Conservation (phyloP, 148 eudicot genomes). For the Persicaria maculosa region DNA sequence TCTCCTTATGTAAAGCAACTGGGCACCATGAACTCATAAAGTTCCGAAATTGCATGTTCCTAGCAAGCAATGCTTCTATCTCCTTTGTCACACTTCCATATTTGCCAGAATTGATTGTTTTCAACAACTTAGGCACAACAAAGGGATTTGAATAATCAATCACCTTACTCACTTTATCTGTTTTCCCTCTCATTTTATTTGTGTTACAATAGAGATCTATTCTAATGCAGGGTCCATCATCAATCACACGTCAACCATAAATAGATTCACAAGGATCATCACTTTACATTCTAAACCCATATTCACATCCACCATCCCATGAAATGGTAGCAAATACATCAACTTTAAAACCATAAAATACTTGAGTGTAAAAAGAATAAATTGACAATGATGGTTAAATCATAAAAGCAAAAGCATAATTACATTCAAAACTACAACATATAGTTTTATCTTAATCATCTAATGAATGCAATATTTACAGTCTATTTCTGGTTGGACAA, state of each 20-base stretch:
- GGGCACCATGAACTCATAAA: conserved; percentile 20
- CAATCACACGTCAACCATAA: not conserved
- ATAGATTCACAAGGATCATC: not conserved
- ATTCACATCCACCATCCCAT: not conserved
- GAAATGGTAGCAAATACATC: not conserved
- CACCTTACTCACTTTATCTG: conserved; percentile 17
- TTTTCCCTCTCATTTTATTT: conserved; percentile 21
- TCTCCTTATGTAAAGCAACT: not conserved
- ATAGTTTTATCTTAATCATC: not conserved
- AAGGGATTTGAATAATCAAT: conserved; percentile 46
- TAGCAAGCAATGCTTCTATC: conserved; percentile 29
- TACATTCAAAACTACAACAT: not conserved
- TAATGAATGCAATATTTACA: not conserved
- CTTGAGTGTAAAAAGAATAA: not conserved
- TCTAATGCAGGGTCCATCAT: not conserved
- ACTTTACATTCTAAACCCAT: not conserved
- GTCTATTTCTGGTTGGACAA: not conserved
- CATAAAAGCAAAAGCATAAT: not conserved
- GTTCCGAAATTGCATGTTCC: conserved; percentile 20
- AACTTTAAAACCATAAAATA: not conserved
- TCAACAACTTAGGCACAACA: conserved; percentile 24
- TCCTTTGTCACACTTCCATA: conserved; percentile 53
- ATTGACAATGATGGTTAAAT: not conserved
- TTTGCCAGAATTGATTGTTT: conserved; percentile 33
- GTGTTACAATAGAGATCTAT: conserved; percentile 17